Evolutionary conservation across 345 rosid species (phyloP), one percentile per base, ranked within the genome.

Genomic region (Aquilaria malaccensis): DNA sequence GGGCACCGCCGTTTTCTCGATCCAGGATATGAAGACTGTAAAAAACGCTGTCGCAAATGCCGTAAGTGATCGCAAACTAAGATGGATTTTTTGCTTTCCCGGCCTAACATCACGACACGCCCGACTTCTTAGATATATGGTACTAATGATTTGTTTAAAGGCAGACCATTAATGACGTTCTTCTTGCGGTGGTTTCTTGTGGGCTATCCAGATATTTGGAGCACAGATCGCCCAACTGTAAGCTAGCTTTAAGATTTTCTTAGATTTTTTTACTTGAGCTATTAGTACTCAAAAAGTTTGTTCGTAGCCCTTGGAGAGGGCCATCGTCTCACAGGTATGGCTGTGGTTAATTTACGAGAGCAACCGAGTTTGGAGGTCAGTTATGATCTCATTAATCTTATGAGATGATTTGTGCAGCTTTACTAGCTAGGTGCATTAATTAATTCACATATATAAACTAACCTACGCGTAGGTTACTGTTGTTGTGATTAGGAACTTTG

Each of bases 141-240:
- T 22, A 22, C 22, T 9, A 0, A 37, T 9, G 5, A 4, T 37
- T 9, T 37, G 43, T 37, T 37, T 37, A 22, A 22, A 22, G 22
- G 71, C 75, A 82, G 84, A 86, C 87, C 13, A 73, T 86, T 22
- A 86, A 86, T 13, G 93, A 86, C 52, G 93, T 86, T 47, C 74
- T 83, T 9, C 71, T 82, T 6, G 87, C 81, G 32, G 67, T 86
- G 51, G 65, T 84, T 58, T 68, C 87, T 6, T 56, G 60, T 0
- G 87, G 87, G 47, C 60, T 82, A 13, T 77, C 81, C 48, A 80
- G 72, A 66, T 86, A 86, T 61, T 58, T 84, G 65, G 81, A 77
- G 51, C 78, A 72, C 53, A 72, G 78, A 54, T 66, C 74, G 0
- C 81, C 85, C 11, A 55, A 75, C 13, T 70, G 89, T 84, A 79